Evolutionary conservation across 306 rosid genomes (phyloP).

Genomic region (Elaeagnus macrophylla): DNA sequence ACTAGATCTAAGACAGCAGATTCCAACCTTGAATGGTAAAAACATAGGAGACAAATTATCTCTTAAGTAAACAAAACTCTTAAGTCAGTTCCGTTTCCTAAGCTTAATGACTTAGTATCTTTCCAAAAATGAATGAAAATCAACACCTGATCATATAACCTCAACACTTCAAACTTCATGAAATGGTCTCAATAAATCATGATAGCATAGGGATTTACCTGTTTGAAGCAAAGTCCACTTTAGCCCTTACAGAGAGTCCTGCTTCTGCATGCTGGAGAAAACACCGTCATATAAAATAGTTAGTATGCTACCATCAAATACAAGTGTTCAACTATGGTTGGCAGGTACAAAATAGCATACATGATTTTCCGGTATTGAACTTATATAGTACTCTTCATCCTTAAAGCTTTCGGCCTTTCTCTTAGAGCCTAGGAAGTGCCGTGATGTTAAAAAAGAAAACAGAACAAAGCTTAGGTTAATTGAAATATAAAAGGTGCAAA

Average conservation of each 20-base stretch:
- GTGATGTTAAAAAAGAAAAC: too few species aligned
- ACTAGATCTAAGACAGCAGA: slow-evolving; percentile 81
- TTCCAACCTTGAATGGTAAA: slow-evolving; percentile 50
- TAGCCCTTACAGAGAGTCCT: slow-evolving; percentile 75
- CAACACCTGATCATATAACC: neutral
- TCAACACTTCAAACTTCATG: too few species aligned
- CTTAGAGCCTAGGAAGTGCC: slow-evolving; percentile 40
- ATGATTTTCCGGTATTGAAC: slow-evolving; percentile 72
- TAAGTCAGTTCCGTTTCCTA: too few species aligned
- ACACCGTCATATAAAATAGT: slow-evolving; percentile 14
- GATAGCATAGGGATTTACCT: slow-evolving; percentile 33
- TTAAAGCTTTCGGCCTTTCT: slow-evolving; percentile 58
- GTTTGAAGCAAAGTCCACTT: slow-evolving; percentile 58
- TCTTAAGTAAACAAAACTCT: too few species aligned
- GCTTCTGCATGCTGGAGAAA: slow-evolving; percentile 68
- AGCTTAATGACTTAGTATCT: too few species aligned
- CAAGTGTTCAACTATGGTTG: slow-evolving; percentile 4
- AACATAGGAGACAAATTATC: too few species aligned
- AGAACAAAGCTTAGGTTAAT: neutral
- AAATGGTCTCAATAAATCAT: neutral
- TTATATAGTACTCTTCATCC: slow-evolving; percentile 80
- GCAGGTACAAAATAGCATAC: too few species aligned
- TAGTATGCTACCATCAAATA: neutral
- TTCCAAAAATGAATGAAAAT: too few species aligned
- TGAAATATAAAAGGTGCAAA: neutral